These are phyloP conservation scores for Radiomyces spectabilis DNA, from an alignment of 192 early-diverging fungal genomes.

Conservation along the genomic window DNA sequence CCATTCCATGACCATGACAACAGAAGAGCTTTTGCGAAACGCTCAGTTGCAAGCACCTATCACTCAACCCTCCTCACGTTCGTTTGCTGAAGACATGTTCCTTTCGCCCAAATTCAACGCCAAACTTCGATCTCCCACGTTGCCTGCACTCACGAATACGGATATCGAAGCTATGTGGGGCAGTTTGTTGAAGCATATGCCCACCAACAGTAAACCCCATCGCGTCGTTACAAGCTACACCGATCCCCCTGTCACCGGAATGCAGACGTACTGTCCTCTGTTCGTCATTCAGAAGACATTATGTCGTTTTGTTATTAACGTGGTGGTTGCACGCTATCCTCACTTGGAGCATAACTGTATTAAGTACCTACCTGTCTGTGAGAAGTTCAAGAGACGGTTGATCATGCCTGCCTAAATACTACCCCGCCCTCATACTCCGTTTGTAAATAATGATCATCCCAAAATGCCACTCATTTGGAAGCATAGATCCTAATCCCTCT, in stretches of 20 bases:
- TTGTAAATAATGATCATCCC: too few relatives aligned
- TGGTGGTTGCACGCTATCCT: neutral
- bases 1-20: slow-evolving; percentile 19
- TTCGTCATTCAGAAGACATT: neutral
- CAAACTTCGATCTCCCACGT: too few relatives aligned
- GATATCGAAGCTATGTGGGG: too few relatives aligned
- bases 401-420: too few relatives aligned
- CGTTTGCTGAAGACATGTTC: too few relatives aligned
- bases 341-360: neutral
- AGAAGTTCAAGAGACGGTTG: neutral
- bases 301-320: neutral
- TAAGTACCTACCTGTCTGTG: slow-evolving; percentile 1
- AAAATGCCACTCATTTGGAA: too few relatives aligned
- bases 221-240: too few relatives aligned
- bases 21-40: slow-evolving; percentile 1
- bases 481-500: neutral
- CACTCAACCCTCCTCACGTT: neutral
- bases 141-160: too few relatives aligned
- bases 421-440: too few relatives aligned
- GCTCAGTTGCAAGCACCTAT: neutral
- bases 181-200: too few relatives aligned
- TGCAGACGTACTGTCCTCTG: neutral
- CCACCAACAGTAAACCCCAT: too few relatives aligned
- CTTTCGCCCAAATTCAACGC: too few relatives aligned
- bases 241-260: neutral